Conservation (phyloP, 1,284 basidiomycete species). For the Cryptococcus sp. region DNA sequence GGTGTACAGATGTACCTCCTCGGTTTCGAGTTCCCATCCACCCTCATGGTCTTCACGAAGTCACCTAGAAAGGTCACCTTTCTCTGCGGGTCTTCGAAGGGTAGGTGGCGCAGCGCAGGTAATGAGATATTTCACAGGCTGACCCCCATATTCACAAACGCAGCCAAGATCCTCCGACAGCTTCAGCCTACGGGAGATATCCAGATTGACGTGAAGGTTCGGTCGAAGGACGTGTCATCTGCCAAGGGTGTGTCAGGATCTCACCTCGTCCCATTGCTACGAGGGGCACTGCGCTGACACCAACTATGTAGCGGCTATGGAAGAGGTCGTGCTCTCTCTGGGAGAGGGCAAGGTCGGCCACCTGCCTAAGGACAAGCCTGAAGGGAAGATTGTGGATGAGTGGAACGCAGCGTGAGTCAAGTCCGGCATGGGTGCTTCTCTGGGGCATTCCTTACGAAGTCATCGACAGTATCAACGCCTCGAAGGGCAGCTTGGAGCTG, state of each 20-base stretch:
- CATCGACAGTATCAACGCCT: conserved; percentile 21
- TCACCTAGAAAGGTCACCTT: conserved; percentile 63
- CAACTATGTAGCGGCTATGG: conserved; percentile 26
- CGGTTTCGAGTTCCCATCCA: conserved; percentile 95
- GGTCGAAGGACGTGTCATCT: conserved; percentile 43
- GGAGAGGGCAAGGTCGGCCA: conserved; percentile 43
- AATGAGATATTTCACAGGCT: too few species aligned
- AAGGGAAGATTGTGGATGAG: conserved; percentile 48
- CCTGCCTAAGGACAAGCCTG: conserved; percentile 48
- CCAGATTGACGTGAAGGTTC: conserved; percentile 40
- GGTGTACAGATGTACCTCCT: conserved; percentile 78
- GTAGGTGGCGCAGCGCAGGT: conserved; percentile 50
- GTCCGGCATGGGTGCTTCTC: conserved; percentile 25
- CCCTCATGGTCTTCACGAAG: conserved; percentile 72
- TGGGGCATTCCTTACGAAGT: not conserved
- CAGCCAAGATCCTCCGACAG: conserved; percentile 48
- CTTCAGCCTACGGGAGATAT: conserved; percentile 31
- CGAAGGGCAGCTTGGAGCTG: conserved; percentile 57
- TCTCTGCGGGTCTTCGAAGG: conserved; percentile 85
- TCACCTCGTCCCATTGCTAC: too few species aligned
- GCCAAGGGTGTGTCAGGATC: conserved; percentile 13
- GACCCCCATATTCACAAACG: not conserved
- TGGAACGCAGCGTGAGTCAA: conserved; percentile 54
- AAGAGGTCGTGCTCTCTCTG: conserved; percentile 33
- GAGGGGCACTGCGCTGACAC: not conserved